Conservation (phyloP, 1,139 yeast species). For the Lodderomyces elongisporus region DNA sequence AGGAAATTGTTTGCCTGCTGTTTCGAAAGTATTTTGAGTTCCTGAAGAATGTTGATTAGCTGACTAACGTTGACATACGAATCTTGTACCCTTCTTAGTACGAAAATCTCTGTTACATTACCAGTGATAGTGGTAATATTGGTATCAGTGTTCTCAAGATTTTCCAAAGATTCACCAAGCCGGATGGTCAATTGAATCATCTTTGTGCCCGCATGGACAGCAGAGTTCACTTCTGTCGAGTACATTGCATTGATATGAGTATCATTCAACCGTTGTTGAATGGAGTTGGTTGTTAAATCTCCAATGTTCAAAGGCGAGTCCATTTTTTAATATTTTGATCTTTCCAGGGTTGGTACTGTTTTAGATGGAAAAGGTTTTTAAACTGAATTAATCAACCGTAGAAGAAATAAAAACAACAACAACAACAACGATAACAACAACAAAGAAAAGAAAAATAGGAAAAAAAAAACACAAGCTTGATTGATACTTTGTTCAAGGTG, state of each 20-base stretch:
- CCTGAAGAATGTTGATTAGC: conserved; percentile 29
- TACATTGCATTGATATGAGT: conserved; percentile 26
- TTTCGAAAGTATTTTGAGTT: conserved; percentile 22
- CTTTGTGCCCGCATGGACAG: conserved; percentile 35
- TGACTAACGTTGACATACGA: conserved; percentile 41
- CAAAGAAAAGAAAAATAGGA: no score
- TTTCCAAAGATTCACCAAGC: conserved; percentile 10
- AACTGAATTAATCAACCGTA: no score
- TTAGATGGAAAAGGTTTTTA: no score
- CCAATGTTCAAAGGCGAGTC: conserved; percentile 45
- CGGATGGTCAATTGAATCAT: conserved; percentile 32
- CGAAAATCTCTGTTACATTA: conserved; percentile 18
- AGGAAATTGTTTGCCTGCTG: conserved; percentile 28
- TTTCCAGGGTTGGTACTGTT: no score
- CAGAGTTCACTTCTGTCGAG: conserved; percentile 22
- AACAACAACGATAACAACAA: no score
- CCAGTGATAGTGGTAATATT: conserved; percentile 7
- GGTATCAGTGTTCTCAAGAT: conserved; percentile 11
- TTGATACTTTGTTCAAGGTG: no score
- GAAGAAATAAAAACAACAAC: no score
- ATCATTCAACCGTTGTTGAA: conserved; percentile 31
- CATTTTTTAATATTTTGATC: no score
- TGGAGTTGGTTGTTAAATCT: conserved; percentile 41
- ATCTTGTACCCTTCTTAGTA: conserved; percentile 43
- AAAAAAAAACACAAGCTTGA: not conserved